Conservation (phyloP, 2,329 filamentous ascomycete genomes). For the Bipolaris oryzae region DNA sequence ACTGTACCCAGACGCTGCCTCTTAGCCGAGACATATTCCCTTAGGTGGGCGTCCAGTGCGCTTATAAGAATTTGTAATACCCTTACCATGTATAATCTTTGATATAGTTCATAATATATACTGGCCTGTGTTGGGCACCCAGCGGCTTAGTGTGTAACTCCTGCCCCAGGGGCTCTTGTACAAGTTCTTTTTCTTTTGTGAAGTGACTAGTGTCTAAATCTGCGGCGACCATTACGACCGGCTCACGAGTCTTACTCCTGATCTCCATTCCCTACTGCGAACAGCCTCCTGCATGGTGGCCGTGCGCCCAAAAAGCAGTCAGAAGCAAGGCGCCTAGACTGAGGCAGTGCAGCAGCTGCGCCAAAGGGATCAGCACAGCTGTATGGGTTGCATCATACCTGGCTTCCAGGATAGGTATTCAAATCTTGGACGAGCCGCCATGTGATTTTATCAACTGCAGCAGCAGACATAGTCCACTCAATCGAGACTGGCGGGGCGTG, state of each 20-base stretch:
- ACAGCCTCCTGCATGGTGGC: neutral
- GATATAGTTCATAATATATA: neutral
- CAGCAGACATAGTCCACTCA: conserved; percentile 4
- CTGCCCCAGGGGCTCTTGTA: no score
- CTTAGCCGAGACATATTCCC: conserved; percentile 15
- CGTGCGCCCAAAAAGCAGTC: neutral
- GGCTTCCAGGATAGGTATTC: neutral
- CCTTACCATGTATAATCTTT: neutral
- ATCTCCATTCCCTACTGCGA: neutral
- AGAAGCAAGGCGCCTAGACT: neutral
- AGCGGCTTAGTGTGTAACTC: neutral
- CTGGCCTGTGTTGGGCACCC: neutral
- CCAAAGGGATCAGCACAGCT: neutral
- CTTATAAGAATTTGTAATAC: neutral
- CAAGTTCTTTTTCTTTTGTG: neutral
- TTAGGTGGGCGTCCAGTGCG: neutral
- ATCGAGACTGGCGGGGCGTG: neutral
- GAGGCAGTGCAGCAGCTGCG: neutral
- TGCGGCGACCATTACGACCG: neutral
- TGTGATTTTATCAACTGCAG: neutral
- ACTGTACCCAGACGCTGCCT: conserved; percentile 42
- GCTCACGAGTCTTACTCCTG: neutral
- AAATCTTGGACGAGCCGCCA: neutral
- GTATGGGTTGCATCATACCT: neutral
- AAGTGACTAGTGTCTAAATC: neutral